Conservation (phyloP, 768 basidiomycete genomes). For the Paxillus ammoniavirescens region DNA sequence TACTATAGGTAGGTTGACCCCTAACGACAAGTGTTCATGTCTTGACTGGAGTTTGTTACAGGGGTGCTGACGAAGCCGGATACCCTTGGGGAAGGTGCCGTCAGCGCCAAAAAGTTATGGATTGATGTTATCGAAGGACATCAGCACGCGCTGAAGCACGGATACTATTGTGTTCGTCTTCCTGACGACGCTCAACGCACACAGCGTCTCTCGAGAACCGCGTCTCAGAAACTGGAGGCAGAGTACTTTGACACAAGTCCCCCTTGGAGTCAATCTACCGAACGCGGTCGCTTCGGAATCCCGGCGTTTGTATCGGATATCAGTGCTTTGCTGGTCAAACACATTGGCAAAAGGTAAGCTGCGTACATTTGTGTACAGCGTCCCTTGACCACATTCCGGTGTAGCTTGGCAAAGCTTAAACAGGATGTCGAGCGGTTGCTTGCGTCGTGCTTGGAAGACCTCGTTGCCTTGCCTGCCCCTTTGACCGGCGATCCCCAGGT, state of each 20-base stretch:
- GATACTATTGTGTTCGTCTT: conserved; percentile 67
- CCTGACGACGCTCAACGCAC: conserved; percentile 57
- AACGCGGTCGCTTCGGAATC: conserved; percentile 54
- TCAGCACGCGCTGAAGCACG: conserved; percentile 44
- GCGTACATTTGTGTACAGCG: not conserved
- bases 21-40: not conserved
- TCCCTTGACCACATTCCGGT: conserved; percentile 3
- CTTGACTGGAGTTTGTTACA: conserved; percentile 20
- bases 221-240: conserved; percentile 36
- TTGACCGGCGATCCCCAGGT: conserved; percentile 40
- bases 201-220: conserved; percentile 33
- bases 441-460: conserved; percentile 26
- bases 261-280: conserved; percentile 53
- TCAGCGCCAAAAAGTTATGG: conserved; percentile 43
- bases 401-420: conserved; percentile 48
- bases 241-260: conserved; percentile 45
- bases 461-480: conserved; percentile 41
- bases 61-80: conserved; percentile 76
- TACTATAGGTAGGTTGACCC: conserved; percentile 51
- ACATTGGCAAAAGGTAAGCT: conserved; percentile 55
- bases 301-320: conserved; percentile 49
- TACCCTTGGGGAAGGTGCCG: conserved; percentile 42
- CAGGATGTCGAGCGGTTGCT: conserved; percentile 42
- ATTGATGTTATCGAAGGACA: conserved; percentile 50
- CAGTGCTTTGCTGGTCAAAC: conserved; percentile 47